Evolutionary conservation across 2,329 filamentous ascomycete genomes (phyloP).

Genomic region (Diaporthe citrichinensis): DNA sequence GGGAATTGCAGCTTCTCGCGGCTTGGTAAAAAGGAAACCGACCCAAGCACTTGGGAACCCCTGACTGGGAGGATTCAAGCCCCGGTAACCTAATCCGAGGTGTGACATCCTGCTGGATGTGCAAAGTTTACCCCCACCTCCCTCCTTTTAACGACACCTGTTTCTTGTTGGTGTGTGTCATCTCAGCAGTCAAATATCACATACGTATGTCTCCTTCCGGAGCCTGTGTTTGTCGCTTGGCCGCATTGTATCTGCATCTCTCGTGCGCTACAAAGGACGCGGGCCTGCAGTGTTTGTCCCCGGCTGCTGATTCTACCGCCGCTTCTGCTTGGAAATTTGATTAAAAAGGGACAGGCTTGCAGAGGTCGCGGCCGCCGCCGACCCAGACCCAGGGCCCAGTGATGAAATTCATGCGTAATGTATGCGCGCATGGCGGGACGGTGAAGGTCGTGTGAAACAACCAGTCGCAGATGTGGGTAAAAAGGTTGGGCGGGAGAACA

Average conservation of each 20-base stretch:
- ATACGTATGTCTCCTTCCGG: not conserved
- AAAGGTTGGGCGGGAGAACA: not conserved
- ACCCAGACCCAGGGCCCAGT: not conserved
- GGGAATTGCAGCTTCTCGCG: not conserved
- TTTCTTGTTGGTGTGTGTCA: not conserved
- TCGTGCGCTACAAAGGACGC: not conserved
- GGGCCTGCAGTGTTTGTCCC: not conserved
- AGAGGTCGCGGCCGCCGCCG: not conserved
- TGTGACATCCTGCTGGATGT: not conserved
- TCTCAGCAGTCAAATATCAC: not conserved
- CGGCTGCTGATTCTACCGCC: not conserved
- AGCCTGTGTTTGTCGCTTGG: constrained; percentile 9
- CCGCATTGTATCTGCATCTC: constrained; percentile 13
- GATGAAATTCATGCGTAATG: constrained; percentile 30
- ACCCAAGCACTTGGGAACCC: constrained; percentile 4
- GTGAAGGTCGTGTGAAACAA: constrained; percentile 9
- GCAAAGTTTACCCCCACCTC: not conserved
- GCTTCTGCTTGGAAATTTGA: not conserved
- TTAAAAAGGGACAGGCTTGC: not conserved
- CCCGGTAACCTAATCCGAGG: not conserved
- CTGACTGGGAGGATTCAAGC: constrained; percentile 22
- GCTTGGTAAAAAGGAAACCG: not conserved
- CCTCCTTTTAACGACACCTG: not conserved
- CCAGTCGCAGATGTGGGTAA: constrained; percentile 9
- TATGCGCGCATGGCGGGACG: constrained; percentile 13